Conservation (phyloP, 805 yeast species). For the Kregervanrija pseudodelftensis region DNA sequence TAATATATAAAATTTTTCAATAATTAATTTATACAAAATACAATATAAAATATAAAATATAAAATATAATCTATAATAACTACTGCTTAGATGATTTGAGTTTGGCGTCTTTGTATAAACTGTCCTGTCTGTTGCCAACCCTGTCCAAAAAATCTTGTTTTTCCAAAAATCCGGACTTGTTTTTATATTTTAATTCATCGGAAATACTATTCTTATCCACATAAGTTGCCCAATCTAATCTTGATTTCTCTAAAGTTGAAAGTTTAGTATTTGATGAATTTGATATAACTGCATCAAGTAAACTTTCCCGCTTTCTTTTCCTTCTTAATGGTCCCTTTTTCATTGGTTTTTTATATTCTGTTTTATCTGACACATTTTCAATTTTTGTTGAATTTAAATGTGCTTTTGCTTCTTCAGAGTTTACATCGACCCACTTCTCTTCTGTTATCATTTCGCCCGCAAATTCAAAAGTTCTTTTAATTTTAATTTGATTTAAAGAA, state of each 20-base stretch:
- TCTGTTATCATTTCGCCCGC: conserved; percentile 82
- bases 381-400: conserved; percentile 49
- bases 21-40: conserved; percentile 1
- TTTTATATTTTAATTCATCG: conserved; percentile 74
- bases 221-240: conserved; percentile 91
- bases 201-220: conserved; percentile 80
- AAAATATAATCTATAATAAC: background rate
- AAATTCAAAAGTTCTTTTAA: conserved; percentile 73
- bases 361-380: background rate
- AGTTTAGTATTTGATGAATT: conserved; percentile 68
- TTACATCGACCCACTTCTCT: conserved; percentile 65
- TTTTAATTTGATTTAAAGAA: conserved; percentile 39
- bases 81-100: conserved; percentile 6
- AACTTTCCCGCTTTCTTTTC: conserved; percentile 65
- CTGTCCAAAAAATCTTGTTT: conserved; percentile 83
- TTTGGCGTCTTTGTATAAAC: conserved; percentile 37
- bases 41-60: background rate
- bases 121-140: conserved; percentile 55
- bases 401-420: conserved; percentile 84
- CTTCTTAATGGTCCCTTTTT: conserved; percentile 6
- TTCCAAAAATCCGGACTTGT: conserved; percentile 86
- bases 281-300: conserved; percentile 68
- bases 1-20: background rate
- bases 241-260: conserved; percentile 86
- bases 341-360: background rate